Evolutionary conservation across 345 rosid species (phyloP).

Genomic region (Aquilaria malaccensis): DNA sequence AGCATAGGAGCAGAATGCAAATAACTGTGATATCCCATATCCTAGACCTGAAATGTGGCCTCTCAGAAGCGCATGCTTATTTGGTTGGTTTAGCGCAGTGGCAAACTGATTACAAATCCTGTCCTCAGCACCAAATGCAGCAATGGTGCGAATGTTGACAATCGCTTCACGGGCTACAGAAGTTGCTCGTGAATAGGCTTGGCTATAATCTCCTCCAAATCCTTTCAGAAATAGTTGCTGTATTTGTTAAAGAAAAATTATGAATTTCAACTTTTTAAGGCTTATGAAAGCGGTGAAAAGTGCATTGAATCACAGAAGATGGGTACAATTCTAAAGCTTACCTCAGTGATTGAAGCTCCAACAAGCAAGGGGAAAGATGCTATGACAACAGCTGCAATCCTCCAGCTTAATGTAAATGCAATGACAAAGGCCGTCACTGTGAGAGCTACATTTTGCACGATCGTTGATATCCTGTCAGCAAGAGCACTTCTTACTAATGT

Average conservation of each 20-base stretch:
- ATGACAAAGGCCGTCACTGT: slow-evolving; percentile 62
- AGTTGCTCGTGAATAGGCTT: slow-evolving; percentile 54
- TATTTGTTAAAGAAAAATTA: slow-evolving; percentile 1
- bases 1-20: slow-evolving; percentile 57
- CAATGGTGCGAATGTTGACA: slow-evolving; percentile 59
- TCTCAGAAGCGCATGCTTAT: slow-evolving; percentile 43
- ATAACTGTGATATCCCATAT: slow-evolving; percentile 60
- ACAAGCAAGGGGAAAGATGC: slow-evolving; percentile 76
- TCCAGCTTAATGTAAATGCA: slow-evolving; percentile 71
- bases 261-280: not conserved
- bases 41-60: slow-evolving; percentile 84
- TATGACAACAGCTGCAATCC: slow-evolving; percentile 63
- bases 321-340: slow-evolving; percentile 17
- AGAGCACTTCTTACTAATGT: slow-evolving; percentile 67
- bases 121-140: slow-evolving; percentile 67
- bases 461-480: slow-evolving; percentile 75
- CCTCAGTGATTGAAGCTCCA: slow-evolving; percentile 72
- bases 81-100: slow-evolving; percentile 47
- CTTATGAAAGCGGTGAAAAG: too few relatives aligned
- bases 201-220: slow-evolving; percentile 64
- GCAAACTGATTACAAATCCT: slow-evolving; percentile 42
- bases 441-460: slow-evolving; percentile 74
- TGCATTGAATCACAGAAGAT: not conserved
- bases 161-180: slow-evolving; percentile 72
- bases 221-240: slow-evolving; percentile 83